phyloP scores from a whole-genome alignment of 225 moss, liverwort and hornwort genomes.

The Asterella californica region DNA sequence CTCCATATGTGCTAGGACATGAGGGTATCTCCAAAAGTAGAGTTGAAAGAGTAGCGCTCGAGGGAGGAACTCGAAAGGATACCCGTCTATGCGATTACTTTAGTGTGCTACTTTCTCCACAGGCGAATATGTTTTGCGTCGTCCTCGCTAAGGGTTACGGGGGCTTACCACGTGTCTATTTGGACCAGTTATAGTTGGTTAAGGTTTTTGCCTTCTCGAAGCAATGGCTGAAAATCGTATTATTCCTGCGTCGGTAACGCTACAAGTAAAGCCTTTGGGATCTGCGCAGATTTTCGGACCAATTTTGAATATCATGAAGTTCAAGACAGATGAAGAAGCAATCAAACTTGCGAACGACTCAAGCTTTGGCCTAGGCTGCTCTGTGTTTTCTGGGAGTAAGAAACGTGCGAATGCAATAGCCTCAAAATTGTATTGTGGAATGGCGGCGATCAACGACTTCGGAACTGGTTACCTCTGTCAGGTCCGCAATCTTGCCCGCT shows the following conservation, averaged over 20 bases:
- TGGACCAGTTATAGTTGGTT: neutral
- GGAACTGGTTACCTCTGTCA: slow-evolving; percentile 52
- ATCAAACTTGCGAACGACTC: slow-evolving; percentile 48
- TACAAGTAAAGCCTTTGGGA: neutral
- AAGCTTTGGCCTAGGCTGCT: slow-evolving; percentile 49
- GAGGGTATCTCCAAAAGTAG: neutral
- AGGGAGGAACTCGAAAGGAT: neutral
- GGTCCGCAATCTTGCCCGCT: slow-evolving; percentile 13
- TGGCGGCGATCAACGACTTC: slow-evolving; percentile 55
- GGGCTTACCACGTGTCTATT: neutral
- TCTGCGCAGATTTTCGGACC: slow-evolving; percentile 48
- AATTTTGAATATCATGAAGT: slow-evolving; percentile 45
- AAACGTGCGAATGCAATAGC: slow-evolving; percentile 48
- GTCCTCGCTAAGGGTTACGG: neutral
- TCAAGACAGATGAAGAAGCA: slow-evolving; percentile 44
- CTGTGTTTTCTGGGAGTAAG: slow-evolving; percentile 46
- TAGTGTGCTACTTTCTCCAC: neutral
- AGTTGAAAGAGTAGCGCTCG: neutral
- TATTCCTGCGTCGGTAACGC: neutral
- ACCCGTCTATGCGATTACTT: neutral
- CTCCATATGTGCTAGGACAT: neutral
- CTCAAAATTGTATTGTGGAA: slow-evolving; percentile 48
- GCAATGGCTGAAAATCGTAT: neutral
- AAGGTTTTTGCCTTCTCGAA: neutral
- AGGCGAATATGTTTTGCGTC: neutral